Evolutionary conservation across 805 yeast species (phyloP).

Genomic region (Ogataea nakhonphanomensis): DNA sequence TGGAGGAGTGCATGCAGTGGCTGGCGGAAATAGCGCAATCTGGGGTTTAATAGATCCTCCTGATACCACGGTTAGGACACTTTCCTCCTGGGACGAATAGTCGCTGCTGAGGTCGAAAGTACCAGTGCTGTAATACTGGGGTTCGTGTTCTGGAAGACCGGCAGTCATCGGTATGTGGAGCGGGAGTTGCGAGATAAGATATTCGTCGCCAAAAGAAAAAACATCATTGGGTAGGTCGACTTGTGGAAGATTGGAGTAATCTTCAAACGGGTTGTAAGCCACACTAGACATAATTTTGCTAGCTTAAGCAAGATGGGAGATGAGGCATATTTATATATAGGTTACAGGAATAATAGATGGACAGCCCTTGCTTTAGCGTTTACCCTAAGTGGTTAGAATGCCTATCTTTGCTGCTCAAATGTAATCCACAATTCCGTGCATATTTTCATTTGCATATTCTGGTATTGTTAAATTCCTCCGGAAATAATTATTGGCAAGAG

Average conservation of each 20-base stretch:
- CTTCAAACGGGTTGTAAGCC: conserved; percentile 17
- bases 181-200: conserved; percentile 2
- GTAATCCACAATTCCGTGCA: conserved; percentile 9
- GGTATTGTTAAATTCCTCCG: conserved; percentile 8
- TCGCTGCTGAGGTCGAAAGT: conserved; percentile 13
- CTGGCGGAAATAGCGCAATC: conserved; percentile 28
- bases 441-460: conserved; percentile 9
- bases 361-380: conserved; percentile 4
- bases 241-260: conserved; percentile 5
- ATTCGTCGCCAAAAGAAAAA: conserved; percentile 15
- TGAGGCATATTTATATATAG: conserved; percentile 1
- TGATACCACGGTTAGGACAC: conserved; percentile 6
- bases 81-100: conserved; percentile 17
- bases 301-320: neutral
- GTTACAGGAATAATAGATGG: neutral
- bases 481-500: conserved; percentile 4
- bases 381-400: conserved; percentile 9
- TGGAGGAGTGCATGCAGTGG: conserved; percentile 32
- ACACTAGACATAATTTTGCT: conserved; percentile 12
- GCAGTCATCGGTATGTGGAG: neutral
- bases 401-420: conserved; percentile 5
- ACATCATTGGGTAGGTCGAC: conserved; percentile 12
- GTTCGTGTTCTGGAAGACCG: conserved; percentile 9
- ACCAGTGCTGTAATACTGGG: conserved; percentile 8
- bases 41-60: conserved; percentile 3